Percentiles rank a stretch among this genome's conserved stretches.
phyloP scores from a whole-genome alignment of 2,329 filamentous ascomycete genomes.

The Colletotrichum sp. region DNA sequence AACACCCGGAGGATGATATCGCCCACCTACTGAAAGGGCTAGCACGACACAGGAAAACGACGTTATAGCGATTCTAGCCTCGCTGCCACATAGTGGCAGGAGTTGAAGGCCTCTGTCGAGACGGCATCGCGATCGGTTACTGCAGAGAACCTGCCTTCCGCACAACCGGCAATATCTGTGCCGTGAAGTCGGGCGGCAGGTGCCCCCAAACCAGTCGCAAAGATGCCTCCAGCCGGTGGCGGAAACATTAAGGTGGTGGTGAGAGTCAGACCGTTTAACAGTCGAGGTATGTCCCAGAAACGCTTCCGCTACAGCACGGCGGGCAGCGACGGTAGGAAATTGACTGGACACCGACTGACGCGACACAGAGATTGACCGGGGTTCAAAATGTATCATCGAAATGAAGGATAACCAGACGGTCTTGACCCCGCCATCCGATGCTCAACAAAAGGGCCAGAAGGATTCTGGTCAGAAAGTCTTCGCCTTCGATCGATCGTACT shows the following conservation, averaged over 20 bases:
- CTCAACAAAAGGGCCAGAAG: slow-evolving; percentile 69
- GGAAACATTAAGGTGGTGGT: slow-evolving; percentile 99
- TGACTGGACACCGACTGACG: not conserved
- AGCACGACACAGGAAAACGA: not conserved
- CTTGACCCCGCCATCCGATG: slow-evolving; percentile 73
- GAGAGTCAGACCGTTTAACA: slow-evolving; percentile 93
- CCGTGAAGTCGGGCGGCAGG: slow-evolving; percentile 17
- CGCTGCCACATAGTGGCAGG: not conserved
- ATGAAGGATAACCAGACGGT: slow-evolving; percentile 95
- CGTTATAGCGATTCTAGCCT: not conserved
- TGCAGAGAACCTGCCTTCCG: slow-evolving; percentile 5
- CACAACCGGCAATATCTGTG: slow-evolving; percentile 3
- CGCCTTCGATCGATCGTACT: slow-evolving; percentile 96
- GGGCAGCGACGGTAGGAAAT: not conserved
- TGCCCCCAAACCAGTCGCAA: slow-evolving; percentile 11
- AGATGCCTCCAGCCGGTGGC: slow-evolving; percentile 74
- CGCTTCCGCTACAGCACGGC: not conserved
- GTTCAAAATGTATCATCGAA: slow-evolving; percentile 94
- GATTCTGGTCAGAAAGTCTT: slow-evolving; percentile 81
- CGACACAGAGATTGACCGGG: slow-evolving; percentile 79
- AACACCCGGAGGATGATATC: not conserved
- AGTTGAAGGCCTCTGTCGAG: not conserved
- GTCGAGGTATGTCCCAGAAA: slow-evolving; percentile 69
- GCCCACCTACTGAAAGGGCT: not conserved
- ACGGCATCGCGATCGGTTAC: not conserved